Conservation (phyloP, 2,329 filamentous ascomycete species). For the Monascus ruber region DNA sequence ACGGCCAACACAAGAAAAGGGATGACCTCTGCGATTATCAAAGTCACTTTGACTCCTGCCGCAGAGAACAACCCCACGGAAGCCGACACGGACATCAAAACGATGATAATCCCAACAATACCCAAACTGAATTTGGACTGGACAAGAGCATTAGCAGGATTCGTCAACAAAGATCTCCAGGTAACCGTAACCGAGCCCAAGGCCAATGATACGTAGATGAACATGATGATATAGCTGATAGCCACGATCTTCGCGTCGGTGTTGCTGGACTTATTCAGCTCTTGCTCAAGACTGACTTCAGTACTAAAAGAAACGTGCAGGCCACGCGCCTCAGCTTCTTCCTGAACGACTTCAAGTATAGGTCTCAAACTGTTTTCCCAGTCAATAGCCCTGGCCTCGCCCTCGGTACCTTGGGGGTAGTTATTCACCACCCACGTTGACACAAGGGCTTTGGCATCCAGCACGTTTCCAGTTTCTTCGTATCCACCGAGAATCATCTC, state of each 20-base stretch:
- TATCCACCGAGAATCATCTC: constrained; percentile 79
- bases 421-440: constrained; percentile 95
- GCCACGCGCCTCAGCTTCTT: constrained; percentile 65
- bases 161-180: constrained; percentile 63
- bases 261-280: constrained; percentile 95
- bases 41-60: constrained; percentile 78
- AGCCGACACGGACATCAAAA: constrained; percentile 92
- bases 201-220: constrained; percentile 87
- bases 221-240: constrained; percentile 98
- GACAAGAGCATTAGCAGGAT: constrained; percentile 74
- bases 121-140: constrained; percentile 95
- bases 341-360: constrained; percentile 63
- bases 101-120: constrained; percentile 88
- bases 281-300: constrained; percentile 87
- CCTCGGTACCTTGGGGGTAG: constrained; percentile 58
- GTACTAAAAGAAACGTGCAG: constrained; percentile 88
- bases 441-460: constrained; percentile 68
- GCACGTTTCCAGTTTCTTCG: constrained; percentile 49
- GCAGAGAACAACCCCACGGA: constrained; percentile 93
- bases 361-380: constrained; percentile 75
- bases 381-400: constrained; percentile 65
- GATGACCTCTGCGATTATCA: constrained; percentile 98
- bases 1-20: constrained; percentile 94
- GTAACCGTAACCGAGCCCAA: constrained; percentile 79
- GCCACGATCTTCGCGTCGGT: constrained; percentile 95